phyloP scores from a whole-genome alignment of 2,329 filamentous ascomycete species.

The Diaporthe ilicicola region DNA sequence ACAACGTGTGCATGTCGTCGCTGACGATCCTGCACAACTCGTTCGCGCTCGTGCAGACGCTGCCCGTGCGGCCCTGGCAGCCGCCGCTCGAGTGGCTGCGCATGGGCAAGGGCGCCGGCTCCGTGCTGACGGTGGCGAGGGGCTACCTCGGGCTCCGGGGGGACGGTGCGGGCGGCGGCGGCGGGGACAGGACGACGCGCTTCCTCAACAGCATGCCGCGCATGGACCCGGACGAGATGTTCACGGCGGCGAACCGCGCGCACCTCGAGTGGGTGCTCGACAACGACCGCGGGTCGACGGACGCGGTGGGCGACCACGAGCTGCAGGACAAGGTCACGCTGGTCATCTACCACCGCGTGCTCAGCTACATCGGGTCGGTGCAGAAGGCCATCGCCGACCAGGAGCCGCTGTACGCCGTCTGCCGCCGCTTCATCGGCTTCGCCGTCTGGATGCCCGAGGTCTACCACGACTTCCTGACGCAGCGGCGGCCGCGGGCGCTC shows the following conservation, averaged over 20 bases:
- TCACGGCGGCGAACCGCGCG: conserved; percentile 41
- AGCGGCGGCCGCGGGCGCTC: conserved; percentile 47
- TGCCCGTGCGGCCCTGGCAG: conserved; percentile 46
- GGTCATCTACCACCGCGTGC: conserved; percentile 43
- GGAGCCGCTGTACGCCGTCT: conserved; percentile 43
- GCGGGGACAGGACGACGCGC: conserved; percentile 37
- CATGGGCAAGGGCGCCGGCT: conserved; percentile 46
- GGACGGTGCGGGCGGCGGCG: neutral
- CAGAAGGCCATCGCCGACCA: conserved; percentile 39
- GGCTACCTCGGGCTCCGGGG: conserved; percentile 35
- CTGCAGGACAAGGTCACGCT: conserved; percentile 41
- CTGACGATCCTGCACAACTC: conserved; percentile 48
- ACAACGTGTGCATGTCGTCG: conserved; percentile 46
- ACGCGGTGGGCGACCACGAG: conserved; percentile 41
- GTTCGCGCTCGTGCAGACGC: conserved; percentile 48
- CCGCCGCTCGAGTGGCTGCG: conserved; percentile 48
- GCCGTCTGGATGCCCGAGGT: conserved; percentile 45
- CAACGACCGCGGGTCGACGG: conserved; percentile 37
- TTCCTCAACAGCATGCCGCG: conserved; percentile 42
- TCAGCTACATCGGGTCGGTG: conserved; percentile 47
- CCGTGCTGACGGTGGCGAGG: conserved; percentile 43
- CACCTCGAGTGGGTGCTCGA: conserved; percentile 47
- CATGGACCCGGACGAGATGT: conserved; percentile 43
- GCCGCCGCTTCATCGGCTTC: conserved; percentile 47
- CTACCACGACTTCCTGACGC: conserved; percentile 45